Evolutionary conservation across 2,329 filamentous ascomycete genomes (phyloP).

Genomic region (Ophiobolus disseminans): DNA sequence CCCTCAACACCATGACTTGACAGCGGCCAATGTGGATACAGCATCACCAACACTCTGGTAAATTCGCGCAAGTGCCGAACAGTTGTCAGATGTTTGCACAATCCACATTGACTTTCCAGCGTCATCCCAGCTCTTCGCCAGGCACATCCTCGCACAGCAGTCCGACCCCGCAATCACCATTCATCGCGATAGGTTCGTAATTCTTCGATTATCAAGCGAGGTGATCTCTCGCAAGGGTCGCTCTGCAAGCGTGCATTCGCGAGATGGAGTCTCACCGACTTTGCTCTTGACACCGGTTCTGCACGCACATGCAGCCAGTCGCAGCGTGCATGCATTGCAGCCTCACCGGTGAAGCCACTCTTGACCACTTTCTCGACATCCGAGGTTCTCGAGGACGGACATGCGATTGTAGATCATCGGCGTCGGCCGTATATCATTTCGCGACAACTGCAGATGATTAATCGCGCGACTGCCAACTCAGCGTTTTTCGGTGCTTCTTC

Average conservation of each 20-base stretch:
- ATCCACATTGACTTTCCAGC: not conserved
- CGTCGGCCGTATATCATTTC: not conserved
- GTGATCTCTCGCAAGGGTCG: conserved; percentile 1
- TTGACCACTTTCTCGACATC: not conserved
- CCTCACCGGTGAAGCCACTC: conserved; percentile 32
- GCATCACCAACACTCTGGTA: not conserved
- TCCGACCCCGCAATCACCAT: conserved; percentile 2
- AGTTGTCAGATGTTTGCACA: conserved; percentile 8
- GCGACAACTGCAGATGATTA: not conserved
- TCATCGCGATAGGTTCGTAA: not conserved
- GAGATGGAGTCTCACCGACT: conserved; percentile 33
- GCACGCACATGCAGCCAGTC: conserved; percentile 17
- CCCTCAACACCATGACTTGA: not conserved
- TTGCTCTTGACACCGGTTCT: conserved; percentile 22
- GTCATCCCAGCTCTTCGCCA: not conserved
- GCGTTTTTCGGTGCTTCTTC: not conserved
- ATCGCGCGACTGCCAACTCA: conserved; percentile 6
- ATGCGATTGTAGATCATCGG: conserved; percentile 5
- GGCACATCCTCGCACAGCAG: conserved; percentile 3
- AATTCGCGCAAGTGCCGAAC: conserved; percentile 1
- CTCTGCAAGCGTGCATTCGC: conserved; percentile 12
- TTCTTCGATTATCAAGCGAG: conserved; percentile 1
- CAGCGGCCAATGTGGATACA: not conserved
- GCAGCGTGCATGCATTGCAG: conserved; percentile 30
- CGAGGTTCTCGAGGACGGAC: not conserved